phyloP scores from a whole-genome alignment of 176 grass and related monocot genomes.

The Saccharum officinarum region DNA sequence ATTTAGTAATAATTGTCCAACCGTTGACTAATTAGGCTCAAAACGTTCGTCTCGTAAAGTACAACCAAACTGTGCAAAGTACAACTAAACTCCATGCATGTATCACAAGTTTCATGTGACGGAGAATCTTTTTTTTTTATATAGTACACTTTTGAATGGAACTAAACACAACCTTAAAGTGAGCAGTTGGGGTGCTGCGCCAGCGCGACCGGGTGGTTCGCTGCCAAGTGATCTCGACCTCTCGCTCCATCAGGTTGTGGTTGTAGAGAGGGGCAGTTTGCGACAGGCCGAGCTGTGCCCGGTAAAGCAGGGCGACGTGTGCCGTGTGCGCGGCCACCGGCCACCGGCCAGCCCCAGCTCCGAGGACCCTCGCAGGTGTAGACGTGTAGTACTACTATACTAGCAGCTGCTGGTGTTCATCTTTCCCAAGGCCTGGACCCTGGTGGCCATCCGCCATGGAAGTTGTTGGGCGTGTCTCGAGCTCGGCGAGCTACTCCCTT shows the following conservation, averaged over 20 bases:
- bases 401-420: background rate
- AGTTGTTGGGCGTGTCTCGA: constrained; percentile 18
- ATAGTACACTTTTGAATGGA: too few relatives aligned
- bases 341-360: background rate
- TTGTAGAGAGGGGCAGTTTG: constrained; percentile 11
- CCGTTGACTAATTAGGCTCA: too few relatives aligned
- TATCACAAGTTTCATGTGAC: too few relatives aligned
- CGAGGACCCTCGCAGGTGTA: too few relatives aligned
- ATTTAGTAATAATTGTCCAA: too few relatives aligned
- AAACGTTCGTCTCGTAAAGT: too few relatives aligned
- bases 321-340: background rate
- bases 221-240: constrained; percentile 31
- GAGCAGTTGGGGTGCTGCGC: constrained; percentile 24
- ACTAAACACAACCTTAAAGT: too few relatives aligned
- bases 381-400: too few relatives aligned
- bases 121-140: too few relatives aligned
- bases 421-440: background rate
- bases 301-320: constrained; percentile 20
- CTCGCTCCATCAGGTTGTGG: background rate
- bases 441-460: background rate
- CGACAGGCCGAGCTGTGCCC: constrained; percentile 14
- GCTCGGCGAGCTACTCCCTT: background rate
- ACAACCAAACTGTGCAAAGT: too few relatives aligned
- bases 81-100: too few relatives aligned
- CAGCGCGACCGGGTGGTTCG: background rate